phyloP scores from a whole-genome alignment of 805 yeast species.

The Blastobotrys muscicola region DNA sequence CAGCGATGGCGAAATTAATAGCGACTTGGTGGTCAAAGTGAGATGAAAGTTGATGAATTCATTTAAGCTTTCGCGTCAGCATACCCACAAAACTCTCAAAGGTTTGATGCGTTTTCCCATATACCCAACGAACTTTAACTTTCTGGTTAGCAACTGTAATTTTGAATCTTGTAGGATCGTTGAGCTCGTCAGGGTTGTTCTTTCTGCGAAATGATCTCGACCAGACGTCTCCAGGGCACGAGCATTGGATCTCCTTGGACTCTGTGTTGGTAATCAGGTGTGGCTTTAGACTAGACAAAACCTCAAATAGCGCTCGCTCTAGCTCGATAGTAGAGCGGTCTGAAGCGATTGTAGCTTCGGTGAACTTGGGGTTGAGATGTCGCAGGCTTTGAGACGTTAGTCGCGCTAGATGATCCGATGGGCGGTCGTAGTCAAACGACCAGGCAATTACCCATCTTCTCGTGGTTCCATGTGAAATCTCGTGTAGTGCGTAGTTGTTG shows the following conservation, averaged over 20 bases:
- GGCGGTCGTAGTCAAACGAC: slow-evolving; percentile 16
- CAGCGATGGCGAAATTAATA: too few species aligned
- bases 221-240: slow-evolving; percentile 11
- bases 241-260: not conserved
- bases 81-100: too few species aligned
- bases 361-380: not conserved
- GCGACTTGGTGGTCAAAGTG: too few species aligned
- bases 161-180: too few species aligned
- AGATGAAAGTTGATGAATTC: too few species aligned
- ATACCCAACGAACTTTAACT: too few species aligned
- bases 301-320: not conserved
- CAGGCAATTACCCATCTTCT: slow-evolving; percentile 33
- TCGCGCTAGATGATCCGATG: not conserved
- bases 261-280: too few species aligned
- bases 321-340: not conserved
- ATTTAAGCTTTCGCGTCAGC: too few species aligned
- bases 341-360: not conserved
- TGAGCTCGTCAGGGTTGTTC: not conserved
- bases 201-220: slow-evolving; percentile 14
- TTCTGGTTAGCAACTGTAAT: too few species aligned
- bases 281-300: too few species aligned
- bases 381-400: not conserved
- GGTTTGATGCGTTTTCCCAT: too few species aligned
- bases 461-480: slow-evolving; percentile 23
- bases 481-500: slow-evolving; percentile 26